Evolutionary conservation across 768 basidiomycete genomes (phyloP), one percentile per base, ranked within the genome.

Genomic region (Boletellus ananiceps): DNA sequence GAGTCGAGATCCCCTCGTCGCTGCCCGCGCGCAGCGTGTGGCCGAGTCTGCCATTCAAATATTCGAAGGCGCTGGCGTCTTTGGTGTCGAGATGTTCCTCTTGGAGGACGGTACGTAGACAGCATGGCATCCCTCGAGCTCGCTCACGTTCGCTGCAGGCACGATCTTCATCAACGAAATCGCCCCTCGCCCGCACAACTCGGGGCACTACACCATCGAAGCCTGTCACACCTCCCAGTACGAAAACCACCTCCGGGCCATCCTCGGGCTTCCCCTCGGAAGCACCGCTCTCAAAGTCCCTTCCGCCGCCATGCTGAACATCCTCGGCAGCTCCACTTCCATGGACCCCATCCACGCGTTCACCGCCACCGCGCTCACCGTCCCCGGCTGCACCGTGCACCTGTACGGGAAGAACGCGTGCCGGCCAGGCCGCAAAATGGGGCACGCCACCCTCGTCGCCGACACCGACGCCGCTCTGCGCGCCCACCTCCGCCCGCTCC

Each of bases 61-160:
- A 7, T 78, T 98, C 33, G 69, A 81, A 15, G 95, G 94, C 3
- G 94, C 93, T 8, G 96, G 96, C 11, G 81, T 97, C 21, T 98
- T 96, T 70, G 96, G 94, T 1, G 94, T 99, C 1, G 96, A 99
- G 68, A 92, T 98, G 93, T 99, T 99, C 71, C 73, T 97, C 36
- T 79, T 95, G 79, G 71, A 77, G 25, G 80, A 94, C 61, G 93
- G 95, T 92, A 58, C 15, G 49, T 49, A 16, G 9, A 2, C 38
- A 40, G 78, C 64, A 8, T 38, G 27, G 31, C 16, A 7, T 36
- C 33, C 29, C 14, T 45, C 15, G 13, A 13, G 8, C 12, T 15
- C 18, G 19, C 32, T 27, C 29, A 49, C n/a, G 14, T 14, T 12
- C 25, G 23, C 4, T 13, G 5, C 56, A 94, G 93, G 88, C 12